Base-by-base conservation (phyloP, 176 grass and related monocot species). In the Lolium perenne region DNA sequence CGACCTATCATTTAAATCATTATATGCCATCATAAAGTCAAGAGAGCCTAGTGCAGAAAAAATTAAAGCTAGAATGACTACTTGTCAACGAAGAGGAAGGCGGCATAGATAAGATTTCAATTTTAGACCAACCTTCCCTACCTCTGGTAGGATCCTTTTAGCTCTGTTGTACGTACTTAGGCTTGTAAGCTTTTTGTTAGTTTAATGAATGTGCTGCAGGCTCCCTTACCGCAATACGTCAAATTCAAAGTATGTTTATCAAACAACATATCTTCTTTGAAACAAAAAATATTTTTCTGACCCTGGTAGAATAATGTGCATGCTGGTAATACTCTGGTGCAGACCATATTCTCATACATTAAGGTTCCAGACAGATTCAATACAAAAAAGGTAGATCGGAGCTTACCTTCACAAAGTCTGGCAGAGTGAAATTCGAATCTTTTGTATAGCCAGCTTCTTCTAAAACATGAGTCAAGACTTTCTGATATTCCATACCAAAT, bases 371-470 rank as follows among this genome's bases (percentile, higher is more conserved):
- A 83, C 13, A 83, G 38, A 73, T 46, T 21, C 12, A 73, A 46
- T 14, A 56, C 5, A 71, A 72, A 82, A 71, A 59, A 64, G 1
- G 67, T 9, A 32, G 51, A 48, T 73, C 57, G 68, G 76, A 72
- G 70, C 15, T 77, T 82, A 94, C 95, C 93, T 95, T 95, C 58
- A 91, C 72, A 87, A 98, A 98, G 76, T 98, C 93, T 80, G 87
- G 78, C 26, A 94, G 59, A 64, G 79, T 83, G 53, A 98, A 89
- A 48, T 91, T 76, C 32, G 93, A 90, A 88, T 94, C 90, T 63
- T 68, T 80, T 84, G 85, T 87, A 38, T 92, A 95, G 46, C 93
- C 88, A 82, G 86, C 89, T 98, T 98, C 91, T 91, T 95, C 88
- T 77, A 95, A 92, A 14, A 95, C 93, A 80, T 88, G 85, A 14